These are phyloP conservation scores for Ilex aquifolium DNA, from an alignment of 257 asterid species.

Conservation along the genomic window DNA sequence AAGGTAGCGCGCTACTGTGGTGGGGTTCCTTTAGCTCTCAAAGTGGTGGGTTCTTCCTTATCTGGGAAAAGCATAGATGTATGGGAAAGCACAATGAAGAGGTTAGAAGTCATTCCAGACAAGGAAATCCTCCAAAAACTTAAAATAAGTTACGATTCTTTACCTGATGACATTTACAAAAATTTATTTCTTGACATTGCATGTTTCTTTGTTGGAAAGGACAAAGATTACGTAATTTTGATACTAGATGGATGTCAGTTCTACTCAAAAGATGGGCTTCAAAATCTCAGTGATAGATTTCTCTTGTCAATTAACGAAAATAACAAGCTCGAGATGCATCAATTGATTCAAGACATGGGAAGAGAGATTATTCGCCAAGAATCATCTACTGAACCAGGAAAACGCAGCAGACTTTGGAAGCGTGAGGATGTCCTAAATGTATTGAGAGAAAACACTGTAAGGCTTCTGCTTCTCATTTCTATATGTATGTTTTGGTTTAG, in stretches of 20 bases:
- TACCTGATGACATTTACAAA: slow-evolving; percentile 5
- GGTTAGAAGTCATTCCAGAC: slow-evolving; percentile 4
- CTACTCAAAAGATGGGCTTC: background rate
- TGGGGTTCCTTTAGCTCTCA: slow-evolving; percentile 15
- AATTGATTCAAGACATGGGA: background rate
- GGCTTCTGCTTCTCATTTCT: background rate
- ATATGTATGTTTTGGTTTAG: background rate
- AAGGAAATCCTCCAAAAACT: slow-evolving; percentile 5
- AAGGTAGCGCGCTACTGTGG: background rate
- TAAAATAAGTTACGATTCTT: slow-evolving; percentile 5
- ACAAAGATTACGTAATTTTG: background rate
- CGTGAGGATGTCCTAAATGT: slow-evolving; percentile 8
- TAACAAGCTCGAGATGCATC: slow-evolving; percentile 9
- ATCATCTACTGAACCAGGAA: slow-evolving; percentile 13
- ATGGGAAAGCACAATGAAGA: slow-evolving; percentile 10
- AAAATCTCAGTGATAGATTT: slow-evolving; percentile 8
- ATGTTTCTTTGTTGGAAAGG: background rate
- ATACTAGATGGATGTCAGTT: slow-evolving; percentile 1
- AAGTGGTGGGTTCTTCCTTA: slow-evolving; percentile 16
- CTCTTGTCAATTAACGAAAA: background rate
- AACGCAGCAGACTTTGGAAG: slow-evolving; percentile 15
- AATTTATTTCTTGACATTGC: too few relatives aligned
- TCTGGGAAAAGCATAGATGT: slow-evolving; percentile 1
- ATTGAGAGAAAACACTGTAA: slow-evolving; percentile 11
- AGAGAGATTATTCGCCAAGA: slow-evolving; percentile 17